Percentiles rank a stretch among this genome's conserved stretches.
Conservation (phyloP, 1,284 basidiomycete genomes). For the Caloboletus firmus region DNA sequence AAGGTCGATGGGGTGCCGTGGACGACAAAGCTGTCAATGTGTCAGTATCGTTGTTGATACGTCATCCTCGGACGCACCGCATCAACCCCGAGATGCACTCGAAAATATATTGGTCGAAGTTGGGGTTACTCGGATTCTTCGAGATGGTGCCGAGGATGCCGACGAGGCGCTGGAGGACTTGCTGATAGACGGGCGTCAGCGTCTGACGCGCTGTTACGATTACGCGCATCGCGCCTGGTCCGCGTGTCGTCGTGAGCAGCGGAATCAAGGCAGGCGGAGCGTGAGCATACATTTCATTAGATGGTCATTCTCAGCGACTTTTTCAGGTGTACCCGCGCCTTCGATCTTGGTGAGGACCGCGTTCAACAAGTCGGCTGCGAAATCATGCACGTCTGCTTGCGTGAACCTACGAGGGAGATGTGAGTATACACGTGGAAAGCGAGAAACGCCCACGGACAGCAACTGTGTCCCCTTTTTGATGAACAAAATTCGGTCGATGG, state of each 20-base stretch:
- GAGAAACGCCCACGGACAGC: constrained; percentile 47
- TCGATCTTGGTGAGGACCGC: constrained; percentile 84
- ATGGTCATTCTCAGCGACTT: constrained; percentile 97
- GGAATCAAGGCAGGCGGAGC: not conserved
- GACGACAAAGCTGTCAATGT: constrained; percentile 67
- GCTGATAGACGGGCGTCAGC: constrained; percentile 67
- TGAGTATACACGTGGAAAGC: not conserved
- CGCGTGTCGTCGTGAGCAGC: constrained; percentile 7
- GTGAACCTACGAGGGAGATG: constrained; percentile 60
- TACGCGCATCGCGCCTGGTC: constrained; percentile 85
- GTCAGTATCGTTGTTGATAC: not conserved
- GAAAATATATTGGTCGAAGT: constrained; percentile 97
- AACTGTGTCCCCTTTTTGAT: constrained; percentile 77
- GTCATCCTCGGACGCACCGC: constrained; percentile 47
- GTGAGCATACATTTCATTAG: constrained; percentile 86
- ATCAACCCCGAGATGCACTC: constrained; percentile 93
- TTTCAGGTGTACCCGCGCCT: constrained; percentile 82
- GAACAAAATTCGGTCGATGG: constrained; percentile 86
- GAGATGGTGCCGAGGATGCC: constrained; percentile 84
- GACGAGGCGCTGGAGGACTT: constrained; percentile 76
- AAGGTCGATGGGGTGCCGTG: constrained; percentile 67
- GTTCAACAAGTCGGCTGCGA: constrained; percentile 75
- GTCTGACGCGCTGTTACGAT: constrained; percentile 86
- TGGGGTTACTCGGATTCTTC: constrained; percentile 96
- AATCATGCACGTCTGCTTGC: constrained; percentile 82